These are phyloP conservation scores for Agaricus blazei DNA, from an alignment of 768 basidiomycete species.

Conservation along the genomic window DNA sequence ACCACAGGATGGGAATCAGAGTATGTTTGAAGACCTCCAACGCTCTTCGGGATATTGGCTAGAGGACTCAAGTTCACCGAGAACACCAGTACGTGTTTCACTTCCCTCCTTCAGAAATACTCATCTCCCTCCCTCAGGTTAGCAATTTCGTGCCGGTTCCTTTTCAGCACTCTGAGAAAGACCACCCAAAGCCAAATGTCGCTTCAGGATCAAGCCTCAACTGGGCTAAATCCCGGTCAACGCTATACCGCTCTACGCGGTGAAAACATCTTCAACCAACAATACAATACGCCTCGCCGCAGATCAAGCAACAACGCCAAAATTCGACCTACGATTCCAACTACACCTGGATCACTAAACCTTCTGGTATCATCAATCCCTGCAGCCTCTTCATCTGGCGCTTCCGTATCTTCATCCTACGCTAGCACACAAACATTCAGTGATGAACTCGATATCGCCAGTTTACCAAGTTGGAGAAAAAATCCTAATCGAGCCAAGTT, in stretches of 20 bases:
- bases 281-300: neutral
- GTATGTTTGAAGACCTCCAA: too few species aligned
- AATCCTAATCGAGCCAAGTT: slow-evolving; percentile 1
- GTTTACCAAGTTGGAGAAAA: slow-evolving; percentile 1
- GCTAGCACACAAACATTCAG: neutral
- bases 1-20: too few species aligned
- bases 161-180: neutral
- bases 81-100: neutral
- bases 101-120: neutral
- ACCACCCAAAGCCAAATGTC: neutral
- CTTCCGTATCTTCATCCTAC: neutral
- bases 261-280: neutral
- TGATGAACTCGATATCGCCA: neutral
- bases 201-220: neutral
- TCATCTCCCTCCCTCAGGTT: neutral
- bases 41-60: slow-evolving; percentile 1
- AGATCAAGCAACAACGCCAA: neutral
- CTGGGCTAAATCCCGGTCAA: neutral
- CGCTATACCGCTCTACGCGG: neutral
- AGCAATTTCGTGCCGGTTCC: neutral
- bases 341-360: neutral
- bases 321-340: neutral
- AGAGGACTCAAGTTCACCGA: slow-evolving; percentile 4
- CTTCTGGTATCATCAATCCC: neutral
- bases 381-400: neutral